phyloP scores from a whole-genome alignment of 1,139 yeast species.

The Hansenula anomala region DNA sequence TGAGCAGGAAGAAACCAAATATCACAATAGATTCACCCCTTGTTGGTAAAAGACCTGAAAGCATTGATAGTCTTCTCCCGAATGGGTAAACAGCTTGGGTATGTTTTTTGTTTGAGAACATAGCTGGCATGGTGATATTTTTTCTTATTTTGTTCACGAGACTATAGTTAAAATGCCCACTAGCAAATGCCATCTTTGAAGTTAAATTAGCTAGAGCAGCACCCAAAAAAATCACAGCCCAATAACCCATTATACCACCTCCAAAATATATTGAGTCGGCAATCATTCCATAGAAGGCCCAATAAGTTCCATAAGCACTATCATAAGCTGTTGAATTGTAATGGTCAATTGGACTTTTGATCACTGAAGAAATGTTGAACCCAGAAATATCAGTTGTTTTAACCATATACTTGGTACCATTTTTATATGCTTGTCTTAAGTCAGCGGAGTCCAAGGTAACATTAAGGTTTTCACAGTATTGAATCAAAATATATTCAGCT shows the following conservation, averaged over 20 bases:
- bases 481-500: constrained; percentile 6
- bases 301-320: constrained; percentile 30
- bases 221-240: constrained; percentile 38
- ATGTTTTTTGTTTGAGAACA: constrained; percentile 2
- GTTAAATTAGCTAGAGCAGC: constrained; percentile 35
- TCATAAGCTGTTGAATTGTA: constrained; percentile 22
- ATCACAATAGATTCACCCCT: constrained; percentile 51
- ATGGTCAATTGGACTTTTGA: constrained; percentile 22
- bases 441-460: constrained; percentile 24
- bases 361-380: constrained; percentile 20
- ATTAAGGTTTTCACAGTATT: constrained; percentile 7
- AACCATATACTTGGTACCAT: constrained; percentile 31
- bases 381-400: constrained; percentile 21
- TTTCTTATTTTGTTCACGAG: constrained; percentile 2
- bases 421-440: constrained; percentile 30
- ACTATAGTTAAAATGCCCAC: constrained; percentile 1
- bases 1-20: constrained; percentile 36
- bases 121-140: constrained; percentile 3
- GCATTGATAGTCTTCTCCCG: not conserved
- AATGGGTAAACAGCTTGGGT: constrained; percentile 2
- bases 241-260: constrained; percentile 38
- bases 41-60: constrained; percentile 40
- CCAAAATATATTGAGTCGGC: constrained; percentile 41
- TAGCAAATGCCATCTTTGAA: constrained; percentile 1
- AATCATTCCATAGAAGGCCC: constrained; percentile 28